Evolutionary conservation across 352 stramenopile genomes (phyloP).

Genomic region (Phytophthora parvispora): DNA sequence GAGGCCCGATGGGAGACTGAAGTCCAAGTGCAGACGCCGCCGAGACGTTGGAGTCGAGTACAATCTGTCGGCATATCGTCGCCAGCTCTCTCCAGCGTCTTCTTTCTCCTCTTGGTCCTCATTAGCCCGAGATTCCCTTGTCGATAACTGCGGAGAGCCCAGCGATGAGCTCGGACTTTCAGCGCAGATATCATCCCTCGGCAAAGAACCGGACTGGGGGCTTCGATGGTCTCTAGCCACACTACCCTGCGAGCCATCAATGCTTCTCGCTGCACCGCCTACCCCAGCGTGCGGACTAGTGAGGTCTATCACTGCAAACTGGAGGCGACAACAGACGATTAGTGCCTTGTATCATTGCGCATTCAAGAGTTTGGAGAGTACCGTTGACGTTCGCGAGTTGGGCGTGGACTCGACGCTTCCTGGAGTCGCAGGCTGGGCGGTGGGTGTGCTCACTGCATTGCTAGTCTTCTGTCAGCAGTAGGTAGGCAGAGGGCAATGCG

Average conservation of each 20-base stretch:
- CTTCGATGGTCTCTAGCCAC: constrained; percentile 9
- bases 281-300: constrained; percentile 45
- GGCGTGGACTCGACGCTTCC: constrained; percentile 11
- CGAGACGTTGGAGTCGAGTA: constrained; percentile 16
- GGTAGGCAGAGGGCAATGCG: not conserved
- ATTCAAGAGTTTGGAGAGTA: not conserved
- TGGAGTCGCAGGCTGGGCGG: constrained; percentile 6
- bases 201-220: not conserved
- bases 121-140: constrained; percentile 2
- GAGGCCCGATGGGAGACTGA: constrained; percentile 25
- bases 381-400: constrained; percentile 26
- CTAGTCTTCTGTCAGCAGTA: constrained; percentile 11
- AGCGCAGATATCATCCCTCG: constrained; percentile 59
- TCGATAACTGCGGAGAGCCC: constrained; percentile 18
- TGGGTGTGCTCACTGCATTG: not conserved
- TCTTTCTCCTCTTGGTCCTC: constrained; percentile 42
- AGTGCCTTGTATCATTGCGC: constrained; percentile 7
- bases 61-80: constrained; percentile 4
- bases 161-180: constrained; percentile 62
- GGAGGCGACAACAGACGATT: constrained; percentile 6
- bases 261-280: constrained; percentile 2
- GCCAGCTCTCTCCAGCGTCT: constrained; percentile 7
- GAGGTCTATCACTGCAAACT: constrained; percentile 66
- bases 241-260: constrained; percentile 10
- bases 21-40: constrained; percentile 51